Evolutionary conservation across 2,329 filamentous ascomycete genomes (phyloP).

Genomic region (Exophiala sideris): DNA sequence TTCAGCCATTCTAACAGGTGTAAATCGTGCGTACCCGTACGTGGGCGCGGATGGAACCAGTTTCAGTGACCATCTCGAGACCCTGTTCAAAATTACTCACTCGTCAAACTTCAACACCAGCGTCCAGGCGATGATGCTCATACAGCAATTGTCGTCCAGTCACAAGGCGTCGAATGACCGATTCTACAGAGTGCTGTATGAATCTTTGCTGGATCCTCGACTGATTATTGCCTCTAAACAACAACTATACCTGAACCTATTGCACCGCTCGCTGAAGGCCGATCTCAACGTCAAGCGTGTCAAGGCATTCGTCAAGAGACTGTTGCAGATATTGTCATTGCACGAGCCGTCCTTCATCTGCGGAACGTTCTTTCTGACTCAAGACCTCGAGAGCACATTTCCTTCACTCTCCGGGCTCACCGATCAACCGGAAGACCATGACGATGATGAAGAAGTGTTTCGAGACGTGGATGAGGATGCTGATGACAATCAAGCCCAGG

Average conservation of each 20-base stretch:
- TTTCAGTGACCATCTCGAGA: constrained; percentile 88
- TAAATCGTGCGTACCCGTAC: constrained; percentile 95
- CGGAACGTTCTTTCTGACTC: constrained; percentile 84
- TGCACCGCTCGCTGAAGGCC: constrained; percentile 82
- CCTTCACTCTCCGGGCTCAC: constrained; percentile 75
- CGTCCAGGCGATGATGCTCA: constrained; percentile 89
- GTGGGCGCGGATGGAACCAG: constrained; percentile 73
- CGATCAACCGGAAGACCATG: constrained; percentile 73
- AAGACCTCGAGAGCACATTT: constrained; percentile 75
- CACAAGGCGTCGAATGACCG: constrained; percentile 81
- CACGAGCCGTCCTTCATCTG: constrained; percentile 93
- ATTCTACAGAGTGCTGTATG: constrained; percentile 93
- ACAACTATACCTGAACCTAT: constrained; percentile 85
- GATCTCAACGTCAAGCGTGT: constrained; percentile 88
- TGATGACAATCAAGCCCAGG: constrained; percentile 20
- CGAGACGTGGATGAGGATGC: constrained; percentile 59
- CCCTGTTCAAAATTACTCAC: constrained; percentile 91
- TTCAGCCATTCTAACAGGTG: constrained; percentile 84
- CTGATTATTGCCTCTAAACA: constrained; percentile 90
- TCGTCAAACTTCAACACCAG: constrained; percentile 99
- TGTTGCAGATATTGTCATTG: constrained; percentile 80
- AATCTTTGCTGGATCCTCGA: constrained; percentile 87
- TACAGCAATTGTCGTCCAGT: constrained; percentile 81
- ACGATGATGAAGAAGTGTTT: constrained; percentile 70
- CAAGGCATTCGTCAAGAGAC: constrained; percentile 91